Percentiles rank a stretch among this genome's conserved stretches.
Conservation (phyloP, 208 protist genomes). For the Leishmania amazonensis region DNA sequence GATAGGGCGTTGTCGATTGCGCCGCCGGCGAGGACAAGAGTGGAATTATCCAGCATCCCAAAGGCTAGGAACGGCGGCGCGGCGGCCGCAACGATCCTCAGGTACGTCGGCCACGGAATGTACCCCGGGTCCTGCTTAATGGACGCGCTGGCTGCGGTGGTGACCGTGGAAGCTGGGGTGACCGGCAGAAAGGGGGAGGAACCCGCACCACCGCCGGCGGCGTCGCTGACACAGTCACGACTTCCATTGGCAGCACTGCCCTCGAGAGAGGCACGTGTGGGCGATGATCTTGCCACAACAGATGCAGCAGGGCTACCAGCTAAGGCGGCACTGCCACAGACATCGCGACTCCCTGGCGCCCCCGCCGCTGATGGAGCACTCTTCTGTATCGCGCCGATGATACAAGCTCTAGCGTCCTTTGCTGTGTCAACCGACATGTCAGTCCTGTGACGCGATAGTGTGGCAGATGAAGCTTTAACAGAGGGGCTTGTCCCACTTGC, state of each 20-base stretch:
- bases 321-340: not conserved
- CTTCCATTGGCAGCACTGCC: not conserved
- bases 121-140: not conserved
- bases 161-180: not conserved
- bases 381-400: constrained; percentile 23
- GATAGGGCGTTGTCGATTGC: constrained; percentile 76
- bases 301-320: not conserved
- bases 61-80: constrained; percentile 87
- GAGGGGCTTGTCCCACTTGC: not conserved
- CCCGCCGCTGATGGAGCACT: not conserved
- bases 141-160: not conserved
- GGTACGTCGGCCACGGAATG: constrained; percentile 61
- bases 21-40: constrained; percentile 78
- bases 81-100: constrained; percentile 45
- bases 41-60: constrained; percentile 84
- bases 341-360: not conserved
- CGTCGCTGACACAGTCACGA: not conserved
- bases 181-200: not conserved
- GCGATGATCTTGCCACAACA: not conserved
- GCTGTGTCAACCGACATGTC: constrained; percentile 17
- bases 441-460: constrained; percentile 7
- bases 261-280: not conserved
- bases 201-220: not conserved
- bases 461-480: not conserved
- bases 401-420: constrained; percentile 18